Evolutionary conservation across 176 grass and related monocot species (phyloP), one percentile per base, ranked within the genome.

Genomic region (Poa pratensis): DNA sequence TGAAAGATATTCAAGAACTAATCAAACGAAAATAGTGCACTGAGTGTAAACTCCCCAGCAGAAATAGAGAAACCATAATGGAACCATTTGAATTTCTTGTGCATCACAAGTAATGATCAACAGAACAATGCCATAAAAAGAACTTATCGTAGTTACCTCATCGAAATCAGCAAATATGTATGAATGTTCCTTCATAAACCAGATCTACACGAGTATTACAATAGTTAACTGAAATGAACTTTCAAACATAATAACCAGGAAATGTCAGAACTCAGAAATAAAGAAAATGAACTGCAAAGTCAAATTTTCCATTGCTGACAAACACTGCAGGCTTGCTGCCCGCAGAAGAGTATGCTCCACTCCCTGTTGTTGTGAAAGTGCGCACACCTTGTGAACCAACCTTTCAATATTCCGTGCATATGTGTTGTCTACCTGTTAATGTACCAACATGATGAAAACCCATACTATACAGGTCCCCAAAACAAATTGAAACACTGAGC

Each of bases 101-200:
- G 34, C 54, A 76, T 69, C 49, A 70, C 37, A 39, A 46, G 15
- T 53, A 77, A 78, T 76, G 12, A 17, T 10, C 69, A 73, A 73
- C 14, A 11, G 42, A 73, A 14, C 43, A 69, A 80, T 84, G 39
- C 23, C 43, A 52, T 85, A 69, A 66, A 78, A 57, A 57, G 69
- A 87, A 45, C 7, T 42, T 7, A 63, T 24, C 17, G 65, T 75
- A 62, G 65, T 51, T 72, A 98, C 96, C 96, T 95, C 91, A 86
- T 96, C 93, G 78, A 99, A 87, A 86, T 89, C 83, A 72, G 84
- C 76, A 89, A 99, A 94, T 39, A 94, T 89, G 80, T 94, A 91
- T 18, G 96, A 94, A 89, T 94, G 87, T 32, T 90, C 83, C 35
- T 80, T 99, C 96, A 99, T 99, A 75, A 94, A 94, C 84, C 90